Evolutionary conservation across 257 asterid genomes (phyloP), one percentile per base, ranked within the genome.

Genomic region (Marsdenia floribunda): DNA sequence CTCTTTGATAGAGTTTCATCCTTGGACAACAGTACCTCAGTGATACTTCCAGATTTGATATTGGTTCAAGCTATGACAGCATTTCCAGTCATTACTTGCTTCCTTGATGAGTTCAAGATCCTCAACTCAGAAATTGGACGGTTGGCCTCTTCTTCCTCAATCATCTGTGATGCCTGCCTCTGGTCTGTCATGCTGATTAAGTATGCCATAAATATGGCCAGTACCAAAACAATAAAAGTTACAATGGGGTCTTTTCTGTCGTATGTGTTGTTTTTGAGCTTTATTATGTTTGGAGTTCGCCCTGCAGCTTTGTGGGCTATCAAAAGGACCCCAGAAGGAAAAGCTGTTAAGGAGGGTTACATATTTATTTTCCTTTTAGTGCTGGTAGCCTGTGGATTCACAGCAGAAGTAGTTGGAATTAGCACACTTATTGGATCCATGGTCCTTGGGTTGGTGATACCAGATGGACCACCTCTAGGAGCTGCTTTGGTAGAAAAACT

Each of bases 41-140:
- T 38, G 64, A 84, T 84, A 18, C 85, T 90, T 53, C 89, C 87
- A 12, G 47, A 79, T 59, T 35, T 88, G 37, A 87, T 84, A 13
- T 38, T 74, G 7, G 54, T 86, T 78, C 83, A 79, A 49, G 88
- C 93, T 35, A 88, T 90, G 96, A 85, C 93, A 24, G 89, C 93
- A 26, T 88, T 88, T 69, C 96, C 93, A 18, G 96, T 85, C 38
- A 68, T 88, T 49, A 83, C 88, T 35, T 86, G 88, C 83, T 90
- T 88, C 64, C 91, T 89, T 66, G 91, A 86, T 5, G 92, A 89
- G 75, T 85, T 87, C 81, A 83, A 89, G 80, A 86, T 87, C 77
- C 92, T 89, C 50, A 87, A 89, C 73, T 86, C 96, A 0, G 96
- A 89, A 73, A 76, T 89, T 68, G 96, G 96, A 44, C 86, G 89